Evolutionary conservation across 306 rosid species (phyloP), one percentile per base, ranked within the genome.

Genomic region (Quercus rubra): DNA sequence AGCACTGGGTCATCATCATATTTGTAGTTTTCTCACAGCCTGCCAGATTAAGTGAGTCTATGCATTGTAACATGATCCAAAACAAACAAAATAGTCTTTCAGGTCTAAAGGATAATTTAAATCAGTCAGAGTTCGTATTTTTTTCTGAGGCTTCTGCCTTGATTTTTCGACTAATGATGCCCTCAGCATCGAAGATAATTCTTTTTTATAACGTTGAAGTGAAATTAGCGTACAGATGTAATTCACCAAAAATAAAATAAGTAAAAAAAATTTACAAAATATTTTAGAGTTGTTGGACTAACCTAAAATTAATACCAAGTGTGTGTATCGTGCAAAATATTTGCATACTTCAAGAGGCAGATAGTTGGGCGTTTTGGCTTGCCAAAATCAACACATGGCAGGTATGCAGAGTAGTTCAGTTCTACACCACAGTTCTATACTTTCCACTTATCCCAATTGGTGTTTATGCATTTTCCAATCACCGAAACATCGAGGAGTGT

Each of bases 341-440:
- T 70, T 20, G 43, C 85, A 67, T 73, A 91, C 99, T 97, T 94
- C 99, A 63, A 94, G 57, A n/a, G 99, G 99, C 55, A 92, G 31
- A 86, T 90, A 91, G 82, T 51, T 80, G 35, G 99, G 97, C 30
- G 86, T 86, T 25, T 91, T 91, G 95, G 91, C 78, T 86, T 91
- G 74, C 99, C 97, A 61, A 94, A 97, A 85, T 92, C 89, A 77
- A 94, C 88, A 79, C 98, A 94, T 28, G 97, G 98, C 79, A 94
- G 79, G 81, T 86, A 83, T 31, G 86, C 86, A 71, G 97, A 91
- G 54, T 79, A 85, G 17, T 83, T 54, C 49, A 92, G 84, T 75
- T 92, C 90, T 64, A 92, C 86, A 71, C 87, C 91, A 83, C 88
- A 78, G 56, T 88, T 5, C 35, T 31, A 31, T 31, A 31, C 6